These are phyloP conservation scores for Macrolepiota albuminosa DNA, from an alignment of 768 basidiomycete genomes.

Conservation along the genomic window DNA sequence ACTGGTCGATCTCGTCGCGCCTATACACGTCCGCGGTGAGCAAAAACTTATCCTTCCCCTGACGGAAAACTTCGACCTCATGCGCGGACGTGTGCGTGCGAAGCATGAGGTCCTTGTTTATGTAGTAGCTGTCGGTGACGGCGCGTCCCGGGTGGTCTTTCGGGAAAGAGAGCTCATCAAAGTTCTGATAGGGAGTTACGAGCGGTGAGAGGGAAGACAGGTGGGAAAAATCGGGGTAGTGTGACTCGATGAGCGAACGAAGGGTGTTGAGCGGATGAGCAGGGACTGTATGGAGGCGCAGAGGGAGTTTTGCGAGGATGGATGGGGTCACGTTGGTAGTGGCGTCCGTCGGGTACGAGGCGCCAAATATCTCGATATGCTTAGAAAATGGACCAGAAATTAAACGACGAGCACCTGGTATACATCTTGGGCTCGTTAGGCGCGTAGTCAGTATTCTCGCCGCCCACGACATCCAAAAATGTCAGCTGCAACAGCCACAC, in stretches of 20 bases:
- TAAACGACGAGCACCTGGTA: constrained; percentile 2
- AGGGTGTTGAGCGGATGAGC: constrained; percentile 87
- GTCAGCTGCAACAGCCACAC: not conserved
- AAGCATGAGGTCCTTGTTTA: constrained; percentile 87
- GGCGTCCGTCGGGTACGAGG: constrained; percentile 68
- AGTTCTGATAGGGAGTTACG: constrained; percentile 88
- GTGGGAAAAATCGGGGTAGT: constrained; percentile 72
- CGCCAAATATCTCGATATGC: constrained; percentile 52
- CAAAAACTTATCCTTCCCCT: constrained; percentile 79
- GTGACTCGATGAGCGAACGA: constrained; percentile 75
- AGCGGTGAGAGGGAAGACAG: constrained; percentile 80
- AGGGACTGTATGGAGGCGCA: constrained; percentile 69
- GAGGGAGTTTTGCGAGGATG: constrained; percentile 76
- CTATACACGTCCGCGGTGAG: constrained; percentile 96
- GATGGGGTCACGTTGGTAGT: constrained; percentile 83
- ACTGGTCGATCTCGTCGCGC: constrained; percentile 95
- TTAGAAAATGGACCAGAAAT: constrained; percentile 15
- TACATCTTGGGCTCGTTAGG: constrained; percentile 2
- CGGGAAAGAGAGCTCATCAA: constrained; percentile 95
- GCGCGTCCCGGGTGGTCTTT: constrained; percentile 90
- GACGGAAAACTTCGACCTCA: constrained; percentile 86
- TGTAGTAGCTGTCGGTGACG: constrained; percentile 91
- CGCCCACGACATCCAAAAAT: constrained; percentile 12
- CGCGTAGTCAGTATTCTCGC: constrained; percentile 8
- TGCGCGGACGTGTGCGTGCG: constrained; percentile 99